Percentiles rank a stretch among this genome's conserved stretches.
phyloP scores from a whole-genome alignment of 352 stramenopile species.

The Phytophthora agathidicida region DNA sequence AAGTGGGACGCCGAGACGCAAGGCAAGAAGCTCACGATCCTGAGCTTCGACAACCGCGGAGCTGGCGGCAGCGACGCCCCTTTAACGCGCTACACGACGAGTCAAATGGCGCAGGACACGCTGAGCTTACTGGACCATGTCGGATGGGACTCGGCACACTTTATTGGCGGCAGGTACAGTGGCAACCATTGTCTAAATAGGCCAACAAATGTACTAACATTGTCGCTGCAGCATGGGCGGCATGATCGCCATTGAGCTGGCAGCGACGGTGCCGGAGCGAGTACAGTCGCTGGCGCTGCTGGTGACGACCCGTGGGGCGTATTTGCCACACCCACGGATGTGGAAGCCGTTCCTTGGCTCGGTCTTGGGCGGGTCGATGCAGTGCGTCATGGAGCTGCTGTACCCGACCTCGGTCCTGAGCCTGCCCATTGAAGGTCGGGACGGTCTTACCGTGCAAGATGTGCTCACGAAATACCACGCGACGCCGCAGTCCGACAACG shows the following conservation, averaged over 20 bases:
- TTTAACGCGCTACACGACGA: conserved; percentile 48
- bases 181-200: too few relatives aligned
- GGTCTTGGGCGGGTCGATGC: conserved; percentile 28
- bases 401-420: conserved; percentile 32
- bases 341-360: conserved; percentile 38
- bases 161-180: conserved; percentile 41
- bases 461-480: conserved; percentile 44
- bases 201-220: too few relatives aligned
- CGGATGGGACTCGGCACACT: conserved; percentile 43
- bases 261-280: conserved; percentile 27
- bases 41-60: conserved; percentile 60
- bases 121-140: conserved; percentile 47
- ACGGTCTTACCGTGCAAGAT: conserved; percentile 38
- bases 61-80: conserved; percentile 46
- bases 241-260: conserved; percentile 55
- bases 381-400: conserved; percentile 36
- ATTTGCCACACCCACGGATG: conserved; percentile 30
- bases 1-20: conserved; percentile 32
- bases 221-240: conserved; percentile 42
- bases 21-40: conserved; percentile 32
- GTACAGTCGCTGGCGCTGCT: conserved; percentile 43
- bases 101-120: conserved; percentile 54
- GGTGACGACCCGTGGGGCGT: conserved; percentile 40
- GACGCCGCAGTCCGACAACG: conserved; percentile 26
- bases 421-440: conserved; percentile 25